These are phyloP conservation scores for Chaetomium tenue DNA, from an alignment of 495 filamentous ascomycete genomes.

Conservation along the genomic window DNA sequence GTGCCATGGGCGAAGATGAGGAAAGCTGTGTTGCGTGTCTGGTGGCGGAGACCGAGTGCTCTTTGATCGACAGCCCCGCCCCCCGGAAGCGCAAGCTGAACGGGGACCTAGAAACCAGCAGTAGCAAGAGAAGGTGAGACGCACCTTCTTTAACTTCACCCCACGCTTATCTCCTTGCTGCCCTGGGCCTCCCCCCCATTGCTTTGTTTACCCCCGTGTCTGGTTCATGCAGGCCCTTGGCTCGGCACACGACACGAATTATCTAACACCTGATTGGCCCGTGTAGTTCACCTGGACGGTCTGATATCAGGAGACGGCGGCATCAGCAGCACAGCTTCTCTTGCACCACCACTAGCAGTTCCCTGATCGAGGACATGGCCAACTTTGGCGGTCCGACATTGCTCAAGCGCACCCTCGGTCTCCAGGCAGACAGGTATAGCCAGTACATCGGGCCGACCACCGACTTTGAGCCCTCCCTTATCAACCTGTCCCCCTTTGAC, in stretches of 20 bases:
- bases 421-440: slow-evolving; percentile 61
- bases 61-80: slow-evolving; percentile 62
- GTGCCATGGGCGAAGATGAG: slow-evolving; percentile 77
- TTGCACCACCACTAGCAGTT: slow-evolving; percentile 53
- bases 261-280: slow-evolving; percentile 48
- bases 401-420: slow-evolving; percentile 62
- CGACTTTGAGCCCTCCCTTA: slow-evolving; percentile 69
- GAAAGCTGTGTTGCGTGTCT: slow-evolving; percentile 62
- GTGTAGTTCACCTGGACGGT: slow-evolving; percentile 52
- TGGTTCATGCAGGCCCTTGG: slow-evolving; percentile 15
- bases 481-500: slow-evolving; percentile 69
- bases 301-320: slow-evolving; percentile 53
- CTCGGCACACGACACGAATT: slow-evolving; percentile 15
- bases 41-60: slow-evolving; percentile 61
- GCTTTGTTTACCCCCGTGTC: slow-evolving; percentile 1
- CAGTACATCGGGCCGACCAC: slow-evolving; percentile 68
- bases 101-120: slow-evolving; percentile 57
- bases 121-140: slow-evolving; percentile 57
- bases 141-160: slow-evolving; percentile 10
- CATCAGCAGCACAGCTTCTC: slow-evolving; percentile 55
- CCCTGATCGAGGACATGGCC: slow-evolving; percentile 59
- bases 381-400: slow-evolving; percentile 59
- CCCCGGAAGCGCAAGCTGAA: slow-evolving; percentile 72
- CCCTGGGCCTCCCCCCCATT: slow-evolving; percentile 7
- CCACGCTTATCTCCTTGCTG: slow-evolving; percentile 16